Conservation (phyloP, 1,139 yeast species). For the Pichia sp. region DNA sequence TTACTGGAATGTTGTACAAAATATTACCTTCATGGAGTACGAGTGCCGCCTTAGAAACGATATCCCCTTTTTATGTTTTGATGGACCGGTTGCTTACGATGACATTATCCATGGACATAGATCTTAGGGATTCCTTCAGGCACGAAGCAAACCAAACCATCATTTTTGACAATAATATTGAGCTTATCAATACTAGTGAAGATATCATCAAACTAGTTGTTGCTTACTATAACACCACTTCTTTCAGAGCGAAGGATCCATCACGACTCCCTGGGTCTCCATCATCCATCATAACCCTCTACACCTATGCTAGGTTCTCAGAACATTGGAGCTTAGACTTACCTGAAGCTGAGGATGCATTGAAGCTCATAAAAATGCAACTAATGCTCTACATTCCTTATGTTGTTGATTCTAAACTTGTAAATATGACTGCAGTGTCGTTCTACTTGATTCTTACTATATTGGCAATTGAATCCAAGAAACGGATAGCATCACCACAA, state of each 20-base stretch:
- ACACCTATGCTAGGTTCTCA: constrained; percentile 21
- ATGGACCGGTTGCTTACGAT: constrained; percentile 38
- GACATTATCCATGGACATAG: constrained; percentile 57
- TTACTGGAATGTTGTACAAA: constrained; percentile 1
- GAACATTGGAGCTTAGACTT: constrained; percentile 11
- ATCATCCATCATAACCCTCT: constrained; percentile 27
- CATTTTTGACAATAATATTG: constrained; percentile 21
- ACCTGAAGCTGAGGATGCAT: constrained; percentile 4
- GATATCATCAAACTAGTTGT: constrained; percentile 33
- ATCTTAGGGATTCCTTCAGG: constrained; percentile 37
- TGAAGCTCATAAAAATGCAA: constrained; percentile 21
- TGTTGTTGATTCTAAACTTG: constrained; percentile 17
- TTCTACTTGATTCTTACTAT: constrained; percentile 16
- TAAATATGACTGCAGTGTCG: constrained; percentile 13
- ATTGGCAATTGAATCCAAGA: constrained; percentile 3
- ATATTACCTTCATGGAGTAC: constrained; percentile 8
- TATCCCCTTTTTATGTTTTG: constrained; percentile 25
- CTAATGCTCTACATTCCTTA: constrained; percentile 22
- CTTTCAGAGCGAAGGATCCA: constrained; percentile 10
- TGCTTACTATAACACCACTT: constrained; percentile 26
- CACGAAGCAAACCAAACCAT: constrained; percentile 26
- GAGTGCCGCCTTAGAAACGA: not conserved
- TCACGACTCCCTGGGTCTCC: constrained; percentile 24
- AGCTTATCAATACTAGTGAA: constrained; percentile 18
- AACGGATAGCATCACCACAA: not conserved